A percentile compares a stretch with the other conserved stretches of the same genome.
These are phyloP conservation scores for Diplodia intermedia DNA, from an alignment of 2,329 filamentous ascomycete species.

Conservation along the genomic window DNA sequence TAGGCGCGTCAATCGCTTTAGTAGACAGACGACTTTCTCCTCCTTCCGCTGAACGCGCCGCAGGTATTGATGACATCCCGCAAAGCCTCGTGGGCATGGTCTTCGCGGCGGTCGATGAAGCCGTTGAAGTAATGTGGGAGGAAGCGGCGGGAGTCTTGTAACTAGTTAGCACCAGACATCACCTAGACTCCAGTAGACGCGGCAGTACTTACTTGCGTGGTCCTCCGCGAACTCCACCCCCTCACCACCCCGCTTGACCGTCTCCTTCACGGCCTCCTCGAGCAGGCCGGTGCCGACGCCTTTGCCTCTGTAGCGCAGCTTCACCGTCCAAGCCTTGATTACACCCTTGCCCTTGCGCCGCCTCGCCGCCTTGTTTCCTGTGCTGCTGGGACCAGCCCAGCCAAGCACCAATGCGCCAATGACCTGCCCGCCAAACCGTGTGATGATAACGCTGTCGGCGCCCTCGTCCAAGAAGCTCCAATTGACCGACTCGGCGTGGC, in stretches of 20 bases:
- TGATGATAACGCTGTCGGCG: slow-evolving; percentile 57
- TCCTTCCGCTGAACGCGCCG: slow-evolving; percentile 26
- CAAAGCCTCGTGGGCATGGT: slow-evolving; percentile 23
- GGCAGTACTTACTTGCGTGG: slow-evolving; percentile 71
- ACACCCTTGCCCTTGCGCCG: slow-evolving; percentile 66
- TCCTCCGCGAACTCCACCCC: slow-evolving; percentile 75
- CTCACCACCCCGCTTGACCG: slow-evolving; percentile 71
- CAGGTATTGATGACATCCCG: slow-evolving; percentile 15
- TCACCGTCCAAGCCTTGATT: slow-evolving; percentile 84
- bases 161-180: slow-evolving; percentile 5
- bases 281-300: slow-evolving; percentile 77
- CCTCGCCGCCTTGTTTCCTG: slow-evolving; percentile 50
- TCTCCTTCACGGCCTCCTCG: slow-evolving; percentile 72
- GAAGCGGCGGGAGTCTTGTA: slow-evolving; percentile 22
- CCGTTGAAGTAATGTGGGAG: slow-evolving; percentile 26
- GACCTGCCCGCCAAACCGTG: slow-evolving; percentile 70
- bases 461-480: slow-evolving; percentile 67
- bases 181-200: background rate
- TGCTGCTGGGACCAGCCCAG: slow-evolving; percentile 60
- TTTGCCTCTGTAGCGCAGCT: slow-evolving; percentile 69
- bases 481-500: slow-evolving; percentile 65
- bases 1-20: background rate
- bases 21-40: slow-evolving; percentile 29
- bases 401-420: slow-evolving; percentile 75
- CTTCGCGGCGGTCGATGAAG: slow-evolving; percentile 20